These are phyloP conservation scores for Naganishia onofrii DNA, from an alignment of 768 basidiomycete species.

Conservation along the genomic window DNA sequence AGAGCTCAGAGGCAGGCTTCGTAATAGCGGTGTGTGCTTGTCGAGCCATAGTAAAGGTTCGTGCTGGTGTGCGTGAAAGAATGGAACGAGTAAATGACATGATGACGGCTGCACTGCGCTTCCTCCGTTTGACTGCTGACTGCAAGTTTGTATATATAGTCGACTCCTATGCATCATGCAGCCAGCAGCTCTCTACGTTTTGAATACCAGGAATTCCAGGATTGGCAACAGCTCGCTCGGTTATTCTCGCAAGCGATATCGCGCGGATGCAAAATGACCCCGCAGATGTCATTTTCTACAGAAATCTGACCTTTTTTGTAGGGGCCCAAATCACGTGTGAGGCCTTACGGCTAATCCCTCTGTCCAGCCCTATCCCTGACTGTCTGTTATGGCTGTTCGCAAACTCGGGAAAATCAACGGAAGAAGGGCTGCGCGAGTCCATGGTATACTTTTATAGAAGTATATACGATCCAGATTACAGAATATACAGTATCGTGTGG, in stretches of 20 bases:
- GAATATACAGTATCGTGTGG: not conserved
- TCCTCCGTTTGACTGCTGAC: not conserved
- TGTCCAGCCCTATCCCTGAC: not conserved
- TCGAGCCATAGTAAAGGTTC: conserved; percentile 1
- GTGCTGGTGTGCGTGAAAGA: conserved; percentile 11
- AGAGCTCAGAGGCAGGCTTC: conserved; percentile 36
- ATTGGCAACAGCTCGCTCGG: conserved; percentile 13
- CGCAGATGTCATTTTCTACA: too few relatives aligned
- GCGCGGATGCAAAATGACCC: not conserved
- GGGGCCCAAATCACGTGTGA: conserved; percentile 5
- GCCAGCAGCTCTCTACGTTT: too few relatives aligned
- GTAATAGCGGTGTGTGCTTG: conserved; percentile 25
- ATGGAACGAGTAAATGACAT: conserved; percentile 3
- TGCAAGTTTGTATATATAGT: too few relatives aligned
- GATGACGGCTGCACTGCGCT: not conserved
- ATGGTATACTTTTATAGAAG: not conserved
- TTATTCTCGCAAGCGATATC: conserved; percentile 1
- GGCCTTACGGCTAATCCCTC: not conserved
- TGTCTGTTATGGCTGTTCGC: not conserved
- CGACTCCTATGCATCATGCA: not conserved
- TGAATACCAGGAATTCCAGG: not conserved
- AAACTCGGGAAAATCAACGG: not conserved
- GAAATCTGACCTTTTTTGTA: conserved; percentile 13
- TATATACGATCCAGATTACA: too few relatives aligned
- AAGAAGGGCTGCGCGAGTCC: too few relatives aligned